Evolutionary conservation across 345 rosid genomes (phyloP), one percentile per base, ranked within the genome.

Genomic region (Dipteronia sinensis): DNA sequence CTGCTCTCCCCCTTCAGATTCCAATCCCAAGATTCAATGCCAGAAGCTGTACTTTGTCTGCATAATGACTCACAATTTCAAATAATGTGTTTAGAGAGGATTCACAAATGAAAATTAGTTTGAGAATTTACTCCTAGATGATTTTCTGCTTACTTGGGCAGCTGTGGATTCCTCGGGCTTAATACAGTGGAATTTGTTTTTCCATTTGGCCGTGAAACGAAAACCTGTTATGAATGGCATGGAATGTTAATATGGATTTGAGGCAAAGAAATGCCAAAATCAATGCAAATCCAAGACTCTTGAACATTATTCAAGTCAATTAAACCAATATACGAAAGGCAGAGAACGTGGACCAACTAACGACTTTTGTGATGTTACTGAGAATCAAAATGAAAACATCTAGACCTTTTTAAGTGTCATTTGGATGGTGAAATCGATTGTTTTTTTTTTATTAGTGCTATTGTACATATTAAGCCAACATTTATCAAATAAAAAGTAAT

Each of bases 1-100:
- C 97, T 88, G 66, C 82, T 86, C 66, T 91, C 76, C 20, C 98
- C 97, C 70, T 88, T 88, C 81, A 96, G 85, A 82, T 94, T 89
- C 99, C 99, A 96, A 76, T 94, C 98, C 99, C 98, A 96, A 0
- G 93, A 92, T 77, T 80, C 86, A 80, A 96, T 90, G 76, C 99
- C 99, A 16, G 88, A 85, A 80, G 40, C 86, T 15, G 87, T 76
- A 40, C 82, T 81, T 75, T 83, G 84, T 84, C 98, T 75, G 65
- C 31, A 19, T 19, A 49, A 34, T 31, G 23, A 64, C 31, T 31
- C 71, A 47, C 9, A 34, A 29, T 19, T 34, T 10, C 29, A 75
- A 49, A 65, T 29, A 13, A 75, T n/a, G 51, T 89, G 85, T 83
- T 81, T 19, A 56, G 9, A 62, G 70, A 2, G 19, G 12, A 66